Conservation (phyloP, 2,329 filamentous ascomycete species). For the Diaporthe aspalathi region DNA sequence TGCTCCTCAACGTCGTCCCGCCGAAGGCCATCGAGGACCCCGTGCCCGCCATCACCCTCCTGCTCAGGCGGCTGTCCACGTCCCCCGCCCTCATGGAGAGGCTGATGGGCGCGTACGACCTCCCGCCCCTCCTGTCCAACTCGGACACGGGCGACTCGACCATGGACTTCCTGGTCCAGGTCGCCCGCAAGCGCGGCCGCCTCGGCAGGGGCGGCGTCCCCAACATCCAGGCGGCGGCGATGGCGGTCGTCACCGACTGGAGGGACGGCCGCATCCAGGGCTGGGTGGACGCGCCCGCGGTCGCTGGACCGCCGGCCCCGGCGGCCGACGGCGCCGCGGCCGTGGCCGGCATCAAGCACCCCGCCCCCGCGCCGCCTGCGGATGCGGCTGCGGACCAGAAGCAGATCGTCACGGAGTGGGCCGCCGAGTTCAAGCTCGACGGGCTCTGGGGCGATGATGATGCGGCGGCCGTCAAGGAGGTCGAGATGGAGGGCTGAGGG, state of each 20-base stretch:
- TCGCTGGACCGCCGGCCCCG: conserved; percentile 44
- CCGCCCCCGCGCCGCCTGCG: conserved; percentile 55
- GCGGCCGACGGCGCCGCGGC: conserved; percentile 42
- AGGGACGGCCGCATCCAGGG: conserved; percentile 94
- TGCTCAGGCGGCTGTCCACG: conserved; percentile 82
- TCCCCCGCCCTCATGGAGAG: conserved; percentile 81
- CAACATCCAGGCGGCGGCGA: conserved; percentile 87
- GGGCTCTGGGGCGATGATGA: conserved; percentile 83
- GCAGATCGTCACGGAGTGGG: conserved; percentile 91
- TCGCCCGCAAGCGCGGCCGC: conserved; percentile 90
- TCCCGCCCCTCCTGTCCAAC: conserved; percentile 79
- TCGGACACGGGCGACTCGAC: conserved; percentile 79
- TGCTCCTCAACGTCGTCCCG: conserved; percentile 90
- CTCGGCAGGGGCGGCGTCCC: conserved; percentile 90
- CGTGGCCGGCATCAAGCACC: conserved; percentile 39
- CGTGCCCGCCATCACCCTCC: conserved; percentile 83
- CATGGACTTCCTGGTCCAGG: conserved; percentile 93
- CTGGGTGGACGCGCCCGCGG: conserved; percentile 81
- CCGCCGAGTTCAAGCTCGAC: conserved; percentile 93
- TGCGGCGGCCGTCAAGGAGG: conserved; percentile 48
- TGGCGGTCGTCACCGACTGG: conserved; percentile 97
- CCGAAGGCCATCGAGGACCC: conserved; percentile 96
- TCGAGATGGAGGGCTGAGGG: conserved; percentile 65
- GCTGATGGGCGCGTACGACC: conserved; percentile 84
- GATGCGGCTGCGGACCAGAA: conserved; percentile 75